A percentile compares a stretch with the other conserved stretches of the same genome.
phyloP scores from a whole-genome alignment of 192 early-diverging fungal genomes.

The Coemansia asiatica region DNA sequence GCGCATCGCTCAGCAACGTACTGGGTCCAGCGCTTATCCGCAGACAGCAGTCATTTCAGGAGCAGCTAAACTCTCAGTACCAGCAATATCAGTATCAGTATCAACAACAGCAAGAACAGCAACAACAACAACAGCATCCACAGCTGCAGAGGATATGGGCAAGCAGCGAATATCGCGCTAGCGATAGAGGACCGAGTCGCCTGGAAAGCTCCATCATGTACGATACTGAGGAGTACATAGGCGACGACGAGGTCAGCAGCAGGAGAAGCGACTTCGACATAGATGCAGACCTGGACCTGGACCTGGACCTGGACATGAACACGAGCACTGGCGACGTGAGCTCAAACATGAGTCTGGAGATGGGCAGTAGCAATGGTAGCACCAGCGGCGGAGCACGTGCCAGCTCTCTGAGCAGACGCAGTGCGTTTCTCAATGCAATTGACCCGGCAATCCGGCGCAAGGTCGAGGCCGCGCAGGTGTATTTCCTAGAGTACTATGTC shows the following conservation, averaged over 20 bases:
- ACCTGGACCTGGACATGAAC: constrained; percentile 41
- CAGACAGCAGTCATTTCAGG: constrained; percentile 17
- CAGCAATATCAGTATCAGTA: constrained; percentile 20
- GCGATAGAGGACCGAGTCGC: constrained; percentile 7
- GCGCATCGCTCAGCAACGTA: constrained; percentile 37
- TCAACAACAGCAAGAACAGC: constrained; percentile 15
- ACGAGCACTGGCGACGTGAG: constrained; percentile 9
- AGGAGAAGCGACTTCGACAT: constrained; percentile 13
- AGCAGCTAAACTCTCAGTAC: constrained; percentile 11
- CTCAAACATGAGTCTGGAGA: constrained; percentile 13
- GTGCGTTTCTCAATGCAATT: constrained; percentile 49
- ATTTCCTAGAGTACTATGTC: constrained; percentile 83
- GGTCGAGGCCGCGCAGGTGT: constrained; percentile 54
- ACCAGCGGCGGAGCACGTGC: constrained; percentile 14
- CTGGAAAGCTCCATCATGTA: constrained; percentile 8
- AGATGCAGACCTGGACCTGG: constrained; percentile 17
- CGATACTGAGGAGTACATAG: constrained; percentile 5
- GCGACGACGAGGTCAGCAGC: constrained; percentile 18
- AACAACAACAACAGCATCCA: constrained; percentile 16
- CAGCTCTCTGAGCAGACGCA: constrained; percentile 43
- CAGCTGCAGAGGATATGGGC: constrained; percentile 18
- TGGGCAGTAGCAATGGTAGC: constrained; percentile 24
- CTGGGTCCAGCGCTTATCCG: constrained; percentile 18
- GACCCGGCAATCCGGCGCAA: constrained; percentile 51
- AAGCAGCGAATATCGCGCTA: constrained; percentile 1